These are phyloP conservation scores for Gonapodya prolifera DNA, from an alignment of 192 early-diverging fungal species.

Conservation along the genomic window DNA sequence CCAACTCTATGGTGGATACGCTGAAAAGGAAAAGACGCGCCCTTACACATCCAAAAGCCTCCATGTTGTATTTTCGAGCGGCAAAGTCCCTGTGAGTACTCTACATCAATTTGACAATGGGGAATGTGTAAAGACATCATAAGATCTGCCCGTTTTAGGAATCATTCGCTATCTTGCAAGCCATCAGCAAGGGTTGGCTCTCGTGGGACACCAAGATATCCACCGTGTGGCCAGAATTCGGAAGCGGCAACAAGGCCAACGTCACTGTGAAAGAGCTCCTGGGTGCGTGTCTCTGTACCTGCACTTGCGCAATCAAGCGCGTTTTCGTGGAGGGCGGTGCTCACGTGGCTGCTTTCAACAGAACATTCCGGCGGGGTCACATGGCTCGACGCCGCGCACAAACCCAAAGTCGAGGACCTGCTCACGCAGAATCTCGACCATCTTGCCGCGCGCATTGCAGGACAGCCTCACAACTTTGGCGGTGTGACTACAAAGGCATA, in stretches of 20 bases:
- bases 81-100: not conserved
- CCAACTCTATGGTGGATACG: not conserved
- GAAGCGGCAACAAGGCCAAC: slow-evolving; percentile 50
- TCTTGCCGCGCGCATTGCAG: slow-evolving; percentile 32
- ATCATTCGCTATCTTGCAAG: not conserved
- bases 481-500: slow-evolving; percentile 17
- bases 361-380: slow-evolving; percentile 51
- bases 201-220: slow-evolving; percentile 33
- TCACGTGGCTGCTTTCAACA: not conserved
- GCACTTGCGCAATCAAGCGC: too few relatives aligned
- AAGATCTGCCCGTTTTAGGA: not conserved
- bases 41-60: slow-evolving; percentile 1
- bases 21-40: not conserved
- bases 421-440: slow-evolving; percentile 24
- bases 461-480: slow-evolving; percentile 51
- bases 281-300: slow-evolving; percentile 7
- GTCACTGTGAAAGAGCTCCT: slow-evolving; percentile 51
- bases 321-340: too few relatives aligned
- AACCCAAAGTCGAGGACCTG: slow-evolving; percentile 26
- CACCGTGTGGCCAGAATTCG: slow-evolving; percentile 65
- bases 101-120: not conserved
- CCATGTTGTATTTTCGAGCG: not conserved
- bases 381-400: slow-evolving; percentile 29
- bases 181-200: slow-evolving; percentile 34
- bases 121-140: not conserved